Evolutionary conservation across 768 basidiomycete genomes (phyloP), one percentile per base, ranked within the genome.

Genomic region (Dioszegia crocea): DNA sequence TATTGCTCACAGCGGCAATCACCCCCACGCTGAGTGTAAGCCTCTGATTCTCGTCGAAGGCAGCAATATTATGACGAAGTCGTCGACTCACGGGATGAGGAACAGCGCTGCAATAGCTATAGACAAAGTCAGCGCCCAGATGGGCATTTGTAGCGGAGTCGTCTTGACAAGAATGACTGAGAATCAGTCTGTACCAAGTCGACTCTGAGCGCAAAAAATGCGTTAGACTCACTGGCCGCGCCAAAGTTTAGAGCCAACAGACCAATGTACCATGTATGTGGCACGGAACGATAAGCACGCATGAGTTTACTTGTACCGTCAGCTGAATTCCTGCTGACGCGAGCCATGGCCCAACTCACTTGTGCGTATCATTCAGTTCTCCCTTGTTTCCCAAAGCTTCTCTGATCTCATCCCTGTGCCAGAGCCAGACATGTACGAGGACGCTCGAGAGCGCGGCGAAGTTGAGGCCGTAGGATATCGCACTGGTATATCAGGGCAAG

Each of bases 361-460:
- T 76, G 58, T 77, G 76, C 4, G 72, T 61, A 49, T 78, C 74
- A 19, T 64, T 65, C 29, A 71, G 55, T 26, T 62, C 49, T 9
- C 61, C 59, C n/a, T 69, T 50, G 10, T 58, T 67, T 21, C 62
- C 62, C 16, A 75, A 31, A 23, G 73, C 70, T 29, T 68, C 47
- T 23, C 64, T 66, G 54, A 77, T 74, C 57, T 77, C 74, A 2
- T 66, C 58, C 21, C 74, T 50, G 48, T 77, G 74, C 74, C 74
- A 76, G 3, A 77, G 61, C 63, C 65, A 75, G 6, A 77, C 76
- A 59, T 77, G 76, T 8, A 74, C 70, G 31, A 77, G 50, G 1
- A 77, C 71, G 26, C 74, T 71, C 0, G 74, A 67, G 11, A 78
- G 63, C 1, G 76, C 66, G 3, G 77, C 77, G 60, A 78, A 78